These are phyloP conservation scores for Calonectria ilicicola DNA, from an alignment of 2,329 filamentous ascomycete species.

Conservation along the genomic window DNA sequence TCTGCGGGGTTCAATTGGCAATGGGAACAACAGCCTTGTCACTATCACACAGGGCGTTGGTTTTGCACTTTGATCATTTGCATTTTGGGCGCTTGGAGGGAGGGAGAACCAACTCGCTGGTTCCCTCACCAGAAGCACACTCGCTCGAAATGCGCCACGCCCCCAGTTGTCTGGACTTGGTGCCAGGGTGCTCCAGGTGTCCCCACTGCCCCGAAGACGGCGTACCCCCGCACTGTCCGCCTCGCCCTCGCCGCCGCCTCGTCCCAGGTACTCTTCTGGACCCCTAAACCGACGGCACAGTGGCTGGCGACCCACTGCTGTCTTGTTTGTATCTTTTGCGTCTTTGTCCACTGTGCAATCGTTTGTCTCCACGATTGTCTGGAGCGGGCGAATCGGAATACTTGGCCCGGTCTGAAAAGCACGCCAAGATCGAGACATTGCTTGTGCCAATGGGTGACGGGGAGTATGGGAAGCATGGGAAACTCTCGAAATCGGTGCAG, in stretches of 20 bases:
- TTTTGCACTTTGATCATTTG: not conserved
- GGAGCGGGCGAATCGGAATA: not conserved
- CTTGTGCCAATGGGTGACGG: not conserved
- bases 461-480: not conserved
- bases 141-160: not conserved
- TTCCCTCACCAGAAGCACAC: not conserved
- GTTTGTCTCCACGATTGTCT: not conserved
- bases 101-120: not conserved
- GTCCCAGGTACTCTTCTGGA: not conserved
- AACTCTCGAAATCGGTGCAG: not conserved
- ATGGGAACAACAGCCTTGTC: too few relatives aligned
- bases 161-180: not conserved
- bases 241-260: slow-evolving; percentile 21
- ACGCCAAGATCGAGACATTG: not conserved
- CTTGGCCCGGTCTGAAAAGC: not conserved
- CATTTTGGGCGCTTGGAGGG: not conserved
- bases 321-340: not conserved
- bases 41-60: too few relatives aligned
- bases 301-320: not conserved
- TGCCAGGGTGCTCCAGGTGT: not conserved
- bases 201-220: not conserved
- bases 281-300: slow-evolving; percentile 2
- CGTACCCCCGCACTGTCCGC: slow-evolving; percentile 23
- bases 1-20: too few relatives aligned
- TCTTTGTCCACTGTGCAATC: not conserved